Evolutionary conservation across 306 rosid genomes (phyloP).

Genomic region (Lupinus albus): DNA sequence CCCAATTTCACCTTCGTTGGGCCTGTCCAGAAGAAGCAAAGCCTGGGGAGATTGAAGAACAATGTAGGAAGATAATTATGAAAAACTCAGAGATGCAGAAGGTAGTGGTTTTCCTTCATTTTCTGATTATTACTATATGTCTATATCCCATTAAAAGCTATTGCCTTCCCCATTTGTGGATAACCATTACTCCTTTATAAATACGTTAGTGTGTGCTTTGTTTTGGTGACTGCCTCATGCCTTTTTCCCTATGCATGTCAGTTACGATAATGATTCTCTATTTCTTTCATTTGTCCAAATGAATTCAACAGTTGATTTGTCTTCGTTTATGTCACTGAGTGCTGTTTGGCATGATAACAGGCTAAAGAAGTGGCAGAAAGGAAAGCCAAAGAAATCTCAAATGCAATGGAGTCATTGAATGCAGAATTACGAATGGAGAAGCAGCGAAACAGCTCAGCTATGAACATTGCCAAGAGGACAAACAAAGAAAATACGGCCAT

Average conservation of each 20-base stretch:
- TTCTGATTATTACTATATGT: constrained; percentile 20
- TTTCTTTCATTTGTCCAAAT: constrained; percentile 19
- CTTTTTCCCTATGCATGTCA: constrained; percentile 24
- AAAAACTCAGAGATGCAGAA: constrained; percentile 69
- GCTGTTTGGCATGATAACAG: constrained; percentile 50
- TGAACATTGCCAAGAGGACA: constrained; percentile 54
- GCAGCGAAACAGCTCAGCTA: constrained; percentile 64
- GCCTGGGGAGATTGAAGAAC: constrained; percentile 75
- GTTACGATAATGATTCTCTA: constrained; percentile 23
- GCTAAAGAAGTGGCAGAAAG: constrained; percentile 85
- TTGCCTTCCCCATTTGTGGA: constrained; percentile 1
- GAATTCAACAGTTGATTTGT: constrained; percentile 23
- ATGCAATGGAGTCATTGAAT: constrained; percentile 61
- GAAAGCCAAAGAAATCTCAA: constrained; percentile 61
- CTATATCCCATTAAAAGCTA: constrained; percentile 3
- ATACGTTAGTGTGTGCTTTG: neutral
- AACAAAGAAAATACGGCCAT: constrained; percentile 76
- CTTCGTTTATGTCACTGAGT: constrained; percentile 4
- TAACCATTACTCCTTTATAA: constrained; percentile 24
- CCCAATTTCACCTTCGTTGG: constrained; percentile 94
- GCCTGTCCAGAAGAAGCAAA: constrained; percentile 86
- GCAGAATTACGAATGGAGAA: constrained; percentile 71
- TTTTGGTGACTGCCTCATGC: neutral
- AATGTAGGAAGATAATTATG: constrained; percentile 62
- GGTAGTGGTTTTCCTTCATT: constrained; percentile 52